Evolutionary conservation across 2,329 filamentous ascomycete species (phyloP).

Genomic region (Cercospora berteroae): DNA sequence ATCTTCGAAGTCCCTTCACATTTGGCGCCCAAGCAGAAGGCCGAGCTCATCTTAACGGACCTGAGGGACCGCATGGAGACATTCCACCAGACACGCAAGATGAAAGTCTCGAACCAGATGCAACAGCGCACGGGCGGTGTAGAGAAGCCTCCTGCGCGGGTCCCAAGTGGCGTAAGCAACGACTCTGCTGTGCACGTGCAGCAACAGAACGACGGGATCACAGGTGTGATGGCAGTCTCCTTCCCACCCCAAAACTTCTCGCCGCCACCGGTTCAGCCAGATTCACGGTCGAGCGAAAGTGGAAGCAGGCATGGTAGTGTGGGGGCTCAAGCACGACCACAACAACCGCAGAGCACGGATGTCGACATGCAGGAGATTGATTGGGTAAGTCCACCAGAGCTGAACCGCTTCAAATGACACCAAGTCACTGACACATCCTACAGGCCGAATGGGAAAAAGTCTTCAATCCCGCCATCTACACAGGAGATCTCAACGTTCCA

Average conservation of each 20-base stretch:
- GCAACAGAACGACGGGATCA: slow-evolving; percentile 11
- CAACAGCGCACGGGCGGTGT: slow-evolving; percentile 29
- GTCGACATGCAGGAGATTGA: slow-evolving; percentile 57
- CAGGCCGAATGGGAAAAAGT: slow-evolving; percentile 50
- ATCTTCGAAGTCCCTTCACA: slow-evolving; percentile 62
- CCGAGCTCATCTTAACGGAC: slow-evolving; percentile 60
- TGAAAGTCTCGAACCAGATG: slow-evolving; percentile 35
- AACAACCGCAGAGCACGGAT: slow-evolving; percentile 13
- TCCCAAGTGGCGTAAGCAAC: neutral
- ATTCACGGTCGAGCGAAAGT: slow-evolving; percentile 24
- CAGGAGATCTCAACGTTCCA: slow-evolving; percentile 36
- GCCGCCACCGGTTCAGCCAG: slow-evolving; percentile 23
- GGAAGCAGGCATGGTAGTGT: slow-evolving; percentile 27
- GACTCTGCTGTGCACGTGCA: slow-evolving; percentile 22
- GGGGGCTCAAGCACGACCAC: slow-evolving; percentile 9
- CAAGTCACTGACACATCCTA: slow-evolving; percentile 4
- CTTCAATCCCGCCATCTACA: slow-evolving; percentile 41
- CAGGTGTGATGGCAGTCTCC: neutral
- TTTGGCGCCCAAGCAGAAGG: slow-evolving; percentile 57
- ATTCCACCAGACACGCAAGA: slow-evolving; percentile 60
- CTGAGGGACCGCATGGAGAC: slow-evolving; percentile 60
- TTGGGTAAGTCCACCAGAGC: slow-evolving; percentile 54
- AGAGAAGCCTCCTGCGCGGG: neutral
- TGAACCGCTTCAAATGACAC: neutral
- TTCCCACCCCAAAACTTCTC: slow-evolving; percentile 30